These are phyloP conservation scores for Aspergillus campestris DNA, from an alignment of 495 filamentous ascomycete species.

Conservation along the genomic window DNA sequence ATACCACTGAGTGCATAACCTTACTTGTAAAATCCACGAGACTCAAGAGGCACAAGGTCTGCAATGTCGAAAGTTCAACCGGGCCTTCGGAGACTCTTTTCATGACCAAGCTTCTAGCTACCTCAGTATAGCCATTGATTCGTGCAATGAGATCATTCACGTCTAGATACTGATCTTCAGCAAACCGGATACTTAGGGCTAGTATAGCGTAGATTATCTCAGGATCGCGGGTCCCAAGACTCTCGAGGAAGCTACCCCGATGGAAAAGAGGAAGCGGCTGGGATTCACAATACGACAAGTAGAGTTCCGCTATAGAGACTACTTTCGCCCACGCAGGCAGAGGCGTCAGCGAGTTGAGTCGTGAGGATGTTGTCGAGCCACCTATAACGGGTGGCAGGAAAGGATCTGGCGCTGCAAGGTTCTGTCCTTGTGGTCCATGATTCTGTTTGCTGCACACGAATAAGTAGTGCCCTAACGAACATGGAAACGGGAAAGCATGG, in stretches of 20 bases:
- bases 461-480: too few relatives aligned
- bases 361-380: slow-evolving; percentile 2
- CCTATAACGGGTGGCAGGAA: background rate
- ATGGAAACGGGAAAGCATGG: background rate
- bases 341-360: slow-evolving; percentile 5
- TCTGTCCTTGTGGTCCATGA: too few relatives aligned
- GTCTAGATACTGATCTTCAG: slow-evolving; percentile 10
- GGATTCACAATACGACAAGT: slow-evolving; percentile 37
- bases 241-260: slow-evolving; percentile 26
- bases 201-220: slow-evolving; percentile 37
- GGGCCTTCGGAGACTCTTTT: slow-evolving; percentile 36
- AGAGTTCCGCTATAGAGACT: slow-evolving; percentile 26
- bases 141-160: slow-evolving; percentile 7
- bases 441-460: too few relatives aligned
- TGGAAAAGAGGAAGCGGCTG: slow-evolving; percentile 40
- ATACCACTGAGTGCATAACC: background rate
- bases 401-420: background rate
- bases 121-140: slow-evolving; percentile 33
- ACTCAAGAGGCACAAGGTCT: slow-evolving; percentile 37
- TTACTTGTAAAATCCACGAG: slow-evolving; percentile 41
- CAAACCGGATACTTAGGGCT: slow-evolving; percentile 31
- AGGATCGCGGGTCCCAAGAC: slow-evolving; percentile 24
- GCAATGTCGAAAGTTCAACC: slow-evolving; percentile 40
- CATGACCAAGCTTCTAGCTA: slow-evolving; percentile 33
- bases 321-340: slow-evolving; percentile 37